Conservation (phyloP, 306 rosid species). For the Canavalia gladiata region DNA sequence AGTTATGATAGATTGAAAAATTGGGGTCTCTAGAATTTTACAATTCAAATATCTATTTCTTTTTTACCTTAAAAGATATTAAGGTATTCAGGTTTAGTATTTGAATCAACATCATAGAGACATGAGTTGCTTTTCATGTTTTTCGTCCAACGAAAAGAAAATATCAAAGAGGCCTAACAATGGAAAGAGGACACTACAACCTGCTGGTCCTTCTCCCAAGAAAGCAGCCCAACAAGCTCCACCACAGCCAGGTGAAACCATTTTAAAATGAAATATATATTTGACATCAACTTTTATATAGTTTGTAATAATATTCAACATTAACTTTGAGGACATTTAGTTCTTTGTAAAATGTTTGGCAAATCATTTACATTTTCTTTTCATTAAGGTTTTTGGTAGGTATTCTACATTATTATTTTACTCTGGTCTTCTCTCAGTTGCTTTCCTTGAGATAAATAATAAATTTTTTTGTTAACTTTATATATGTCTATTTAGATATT, state of each 20-base stretch:
- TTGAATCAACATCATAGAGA: conserved; percentile 34
- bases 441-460: too few relatives aligned
- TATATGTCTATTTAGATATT: too few relatives aligned
- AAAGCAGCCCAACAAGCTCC: conserved; percentile 45
- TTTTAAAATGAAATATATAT: background rate
- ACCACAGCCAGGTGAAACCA: conserved; percentile 53
- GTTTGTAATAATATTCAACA: background rate
- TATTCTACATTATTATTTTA: too few relatives aligned
- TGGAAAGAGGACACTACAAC: conserved; percentile 42
- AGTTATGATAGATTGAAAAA: conserved; percentile 19
- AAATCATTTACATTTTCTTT: too few relatives aligned
- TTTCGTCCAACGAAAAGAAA: conserved; percentile 69
- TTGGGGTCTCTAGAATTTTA: conserved; percentile 30
- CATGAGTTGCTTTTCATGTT: conserved; percentile 93
- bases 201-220: conserved; percentile 45
- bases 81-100: background rate
- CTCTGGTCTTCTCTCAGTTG: too few relatives aligned
- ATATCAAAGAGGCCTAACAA: conserved; percentile 49
- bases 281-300: background rate
- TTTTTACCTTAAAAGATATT: background rate
- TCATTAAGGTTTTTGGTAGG: too few relatives aligned
- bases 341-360: background rate
- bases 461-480: too few relatives aligned
- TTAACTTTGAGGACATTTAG: background rate
- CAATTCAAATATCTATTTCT: background rate